These are phyloP conservation scores for Aureobasidium zeae DNA, from an alignment of 2,329 filamentous ascomycete genomes.

Conservation along the genomic window DNA sequence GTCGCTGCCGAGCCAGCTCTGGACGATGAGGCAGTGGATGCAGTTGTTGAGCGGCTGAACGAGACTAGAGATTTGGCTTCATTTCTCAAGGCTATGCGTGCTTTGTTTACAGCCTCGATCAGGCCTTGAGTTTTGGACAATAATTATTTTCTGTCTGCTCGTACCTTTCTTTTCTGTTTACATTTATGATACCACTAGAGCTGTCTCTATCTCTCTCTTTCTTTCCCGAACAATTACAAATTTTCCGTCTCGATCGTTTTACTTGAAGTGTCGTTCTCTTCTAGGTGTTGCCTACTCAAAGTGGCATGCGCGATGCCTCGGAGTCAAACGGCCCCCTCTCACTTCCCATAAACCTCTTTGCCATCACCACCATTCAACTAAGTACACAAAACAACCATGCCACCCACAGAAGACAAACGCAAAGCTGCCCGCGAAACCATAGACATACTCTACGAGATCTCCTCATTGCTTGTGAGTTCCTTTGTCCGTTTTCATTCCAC, in stretches of 20 bases:
- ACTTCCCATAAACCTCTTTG: not conserved
- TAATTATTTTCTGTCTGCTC: not conserved
- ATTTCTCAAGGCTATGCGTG: slow-evolving; percentile 73
- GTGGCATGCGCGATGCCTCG: not conserved
- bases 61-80: slow-evolving; percentile 64
- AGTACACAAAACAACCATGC: no score
- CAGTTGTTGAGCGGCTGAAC: slow-evolving; percentile 69
- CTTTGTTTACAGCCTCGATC: slow-evolving; percentile 56
- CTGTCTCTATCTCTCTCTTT: not conserved
- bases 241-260: not conserved
- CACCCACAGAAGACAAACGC: slow-evolving; percentile 48
- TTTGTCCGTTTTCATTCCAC: not conserved
- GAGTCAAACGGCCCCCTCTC: not conserved
- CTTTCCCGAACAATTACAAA: not conserved
- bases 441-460: slow-evolving; percentile 64
- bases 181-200: not conserved
- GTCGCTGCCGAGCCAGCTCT: slow-evolving; percentile 72
- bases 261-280: not conserved
- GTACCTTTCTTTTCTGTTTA: not conserved
- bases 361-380: not conserved
- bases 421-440: slow-evolving; percentile 72
- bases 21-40: slow-evolving; percentile 66
- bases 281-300: not conserved
- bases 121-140: slow-evolving; percentile 32
- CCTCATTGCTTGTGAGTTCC: slow-evolving; percentile 69